These are phyloP conservation scores for Metschnikowia anglica DNA, from an alignment of 805 yeast genomes.

Conservation along the genomic window DNA sequence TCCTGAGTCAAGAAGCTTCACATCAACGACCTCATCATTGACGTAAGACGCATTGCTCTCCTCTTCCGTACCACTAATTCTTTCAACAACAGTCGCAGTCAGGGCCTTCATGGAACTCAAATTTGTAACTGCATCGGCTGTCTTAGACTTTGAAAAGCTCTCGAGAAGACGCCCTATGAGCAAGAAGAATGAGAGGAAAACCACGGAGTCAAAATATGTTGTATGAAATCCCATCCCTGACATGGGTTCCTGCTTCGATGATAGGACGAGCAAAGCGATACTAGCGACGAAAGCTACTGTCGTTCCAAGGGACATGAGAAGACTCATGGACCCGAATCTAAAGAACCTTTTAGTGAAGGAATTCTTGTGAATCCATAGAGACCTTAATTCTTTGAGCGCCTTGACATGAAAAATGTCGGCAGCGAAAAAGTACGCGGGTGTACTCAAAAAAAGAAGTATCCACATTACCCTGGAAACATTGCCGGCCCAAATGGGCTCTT, in stretches of 20 bases:
- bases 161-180: constrained; percentile 71
- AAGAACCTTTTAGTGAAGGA: constrained; percentile 57
- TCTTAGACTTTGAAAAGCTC: constrained; percentile 61
- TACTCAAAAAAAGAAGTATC: constrained; percentile 61
- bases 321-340: constrained; percentile 75
- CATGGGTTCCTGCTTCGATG: constrained; percentile 32
- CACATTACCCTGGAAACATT: constrained; percentile 61
- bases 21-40: constrained; percentile 36
- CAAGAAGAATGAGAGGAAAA: constrained; percentile 68
- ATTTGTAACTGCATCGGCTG: constrained; percentile 61
- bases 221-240: constrained; percentile 49
- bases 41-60: constrained; percentile 17
- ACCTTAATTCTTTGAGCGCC: constrained; percentile 57
- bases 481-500: constrained; percentile 62
- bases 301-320: constrained; percentile 72
- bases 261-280: constrained; percentile 51
- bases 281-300: constrained; percentile 70
- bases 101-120: constrained; percentile 52
- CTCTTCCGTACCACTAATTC: constrained; percentile 24
- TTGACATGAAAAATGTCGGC: constrained; percentile 72
- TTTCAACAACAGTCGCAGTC: constrained; percentile 42
- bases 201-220: constrained; percentile 77
- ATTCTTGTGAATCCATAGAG: constrained; percentile 57
- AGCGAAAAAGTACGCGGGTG: constrained; percentile 73
- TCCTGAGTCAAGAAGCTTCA: constrained; percentile 50